phyloP scores from a whole-genome alignment of 2,329 filamentous ascomycete genomes.

The Trichophyton mentagrophytes region DNA sequence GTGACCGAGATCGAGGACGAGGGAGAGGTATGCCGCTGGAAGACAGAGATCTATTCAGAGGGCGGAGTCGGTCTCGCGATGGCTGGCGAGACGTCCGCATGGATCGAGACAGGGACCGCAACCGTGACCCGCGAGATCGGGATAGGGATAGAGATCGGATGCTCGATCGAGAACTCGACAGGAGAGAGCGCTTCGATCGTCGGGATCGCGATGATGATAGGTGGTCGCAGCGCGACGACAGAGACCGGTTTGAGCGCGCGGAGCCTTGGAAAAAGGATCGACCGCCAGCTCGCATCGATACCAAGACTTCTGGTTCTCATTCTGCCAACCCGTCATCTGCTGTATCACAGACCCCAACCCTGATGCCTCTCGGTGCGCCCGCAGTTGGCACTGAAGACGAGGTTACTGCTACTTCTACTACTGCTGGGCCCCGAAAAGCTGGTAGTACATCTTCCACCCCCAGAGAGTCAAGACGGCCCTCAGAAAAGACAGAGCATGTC shows the following conservation, averaged over 20 bases:
- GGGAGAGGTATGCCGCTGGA: slow-evolving; percentile 29
- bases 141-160: slow-evolving; percentile 23
- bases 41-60: slow-evolving; percentile 32
- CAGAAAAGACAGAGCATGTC: slow-evolving; percentile 2
- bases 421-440: neutral
- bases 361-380: slow-evolving; percentile 2
- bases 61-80: slow-evolving; percentile 34
- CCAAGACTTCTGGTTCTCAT: slow-evolving; percentile 16
- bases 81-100: slow-evolving; percentile 28
- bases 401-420: no score
- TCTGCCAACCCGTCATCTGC: slow-evolving; percentile 11
- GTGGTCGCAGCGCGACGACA: slow-evolving; percentile 16
- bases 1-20: slow-evolving; percentile 32
- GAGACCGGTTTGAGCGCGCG: slow-evolving; percentile 21
- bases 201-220: slow-evolving; percentile 22
- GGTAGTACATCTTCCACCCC: neutral
- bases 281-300: slow-evolving; percentile 17
- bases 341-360: slow-evolving; percentile 9
- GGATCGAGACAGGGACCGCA: slow-evolving; percentile 20
- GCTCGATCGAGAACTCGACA: slow-evolving; percentile 15
- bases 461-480: slow-evolving; percentile 4
- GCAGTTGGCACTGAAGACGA: neutral
- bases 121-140: slow-evolving; percentile 22
- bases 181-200: slow-evolving; percentile 19
- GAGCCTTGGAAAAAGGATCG: slow-evolving; percentile 30